Conservation (phyloP, 1,284 basidiomycete genomes). For the Termitomyces sp. region DNA sequence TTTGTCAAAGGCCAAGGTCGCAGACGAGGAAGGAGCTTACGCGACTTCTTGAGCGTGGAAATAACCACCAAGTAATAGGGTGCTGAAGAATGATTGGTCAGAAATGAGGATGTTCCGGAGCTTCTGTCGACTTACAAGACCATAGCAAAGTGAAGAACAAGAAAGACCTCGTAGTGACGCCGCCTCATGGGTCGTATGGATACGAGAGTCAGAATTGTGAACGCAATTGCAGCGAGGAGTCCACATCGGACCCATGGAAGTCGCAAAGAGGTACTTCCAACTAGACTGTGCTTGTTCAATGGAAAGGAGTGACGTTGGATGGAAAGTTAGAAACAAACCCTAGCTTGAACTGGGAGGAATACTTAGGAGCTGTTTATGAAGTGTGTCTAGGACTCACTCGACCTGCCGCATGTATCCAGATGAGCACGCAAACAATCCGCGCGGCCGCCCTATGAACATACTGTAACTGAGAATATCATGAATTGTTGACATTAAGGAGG, state of each 20-base stretch:
- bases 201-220: slow-evolving; percentile 35
- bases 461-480: slow-evolving; percentile 35
- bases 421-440: slow-evolving; percentile 42
- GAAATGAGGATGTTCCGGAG: background rate
- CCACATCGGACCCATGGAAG: slow-evolving; percentile 37
- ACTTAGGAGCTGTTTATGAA: background rate
- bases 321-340: slow-evolving; percentile 11
- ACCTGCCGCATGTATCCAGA: slow-evolving; percentile 46
- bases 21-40: background rate
- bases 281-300: slow-evolving; percentile 15
- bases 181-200: slow-evolving; percentile 42
- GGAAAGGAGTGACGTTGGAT: background rate
- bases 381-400: slow-evolving; percentile 30
- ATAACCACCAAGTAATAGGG: slow-evolving; percentile 37
- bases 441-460: slow-evolving; percentile 49
- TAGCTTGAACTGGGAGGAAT: slow-evolving; percentile 16
- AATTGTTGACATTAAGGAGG: background rate
- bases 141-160: slow-evolving; percentile 36
- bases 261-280: slow-evolving; percentile 14
- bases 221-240: slow-evolving; percentile 31
- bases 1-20: background rate
- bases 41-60: slow-evolving; percentile 31
- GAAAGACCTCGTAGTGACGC: slow-evolving; percentile 45
- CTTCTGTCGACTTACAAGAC: slow-evolving; percentile 33
- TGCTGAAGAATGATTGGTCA: slow-evolving; percentile 24